Base-by-base conservation (phyloP, 176 grass and related monocot species). In the Poa annua region DNA sequence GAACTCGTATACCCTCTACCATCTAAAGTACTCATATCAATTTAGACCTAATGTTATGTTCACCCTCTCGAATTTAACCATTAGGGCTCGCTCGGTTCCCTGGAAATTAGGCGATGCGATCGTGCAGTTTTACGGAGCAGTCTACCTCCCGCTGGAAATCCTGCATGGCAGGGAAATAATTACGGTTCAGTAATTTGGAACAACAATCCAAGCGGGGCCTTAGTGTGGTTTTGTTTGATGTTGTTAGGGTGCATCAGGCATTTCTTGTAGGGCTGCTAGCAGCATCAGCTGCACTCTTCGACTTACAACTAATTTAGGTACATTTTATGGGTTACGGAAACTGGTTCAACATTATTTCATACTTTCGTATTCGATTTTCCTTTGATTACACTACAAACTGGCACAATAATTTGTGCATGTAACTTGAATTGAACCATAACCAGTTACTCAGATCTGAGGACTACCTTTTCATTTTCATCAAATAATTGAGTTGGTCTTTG, bases 401-500 rank as follows among this genome's bases (percentile, higher is more conserved):
- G 77, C 44, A 25, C 6, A 47, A 78, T 35, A 53, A 53, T 42
- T 54, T 72, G 20, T 61, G 52, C n/a, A 8, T 51, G 15, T 60
- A 15, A 79, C 77, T 48, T 55, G 24, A 33, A 83, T 65, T 11
- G 84, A 90, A 33, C 47, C 69, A 78, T 52, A 74, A 82, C 25
- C 33, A 52, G 26, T 87, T 63, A 36, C 21, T 77, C 63, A 82
- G 63, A 75, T 75, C 20, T 51, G 15, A 61, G 24, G 45, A 72
- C 25, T 86, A 94, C 92, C 88, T 91, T 92, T 78, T 83, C 80
- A 78, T 69, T 63, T 48, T 85, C 68, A 79, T 74, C 80, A 78
- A 60, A 62, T 74, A 83, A 70, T 35, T 86, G 88, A 52, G 83
- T 79, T 78, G 56, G 69, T 77, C 71, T 80, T 76, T 22, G 81